These are phyloP conservation scores for Nemophila menziesii DNA, from an alignment of 257 asterid genomes.

Conservation along the genomic window DNA sequence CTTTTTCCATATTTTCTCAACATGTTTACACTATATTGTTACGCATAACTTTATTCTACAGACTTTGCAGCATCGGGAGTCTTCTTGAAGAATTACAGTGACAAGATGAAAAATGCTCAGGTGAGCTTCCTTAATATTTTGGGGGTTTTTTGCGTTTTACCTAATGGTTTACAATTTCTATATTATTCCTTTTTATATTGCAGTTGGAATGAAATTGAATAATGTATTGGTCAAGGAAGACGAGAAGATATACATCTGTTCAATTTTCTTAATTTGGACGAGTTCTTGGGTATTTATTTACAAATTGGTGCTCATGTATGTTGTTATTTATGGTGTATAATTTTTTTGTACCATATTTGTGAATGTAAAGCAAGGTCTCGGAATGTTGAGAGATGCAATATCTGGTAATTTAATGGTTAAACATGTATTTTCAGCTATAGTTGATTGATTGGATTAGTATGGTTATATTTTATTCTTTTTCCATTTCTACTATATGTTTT, in stretches of 20 bases:
- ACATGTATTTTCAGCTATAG: background rate
- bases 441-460: background rate
- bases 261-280: background rate
- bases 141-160: background rate
- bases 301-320: too few relatives aligned
- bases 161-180: too few relatives aligned
- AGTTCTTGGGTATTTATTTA: constrained; percentile 2
- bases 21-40: too few relatives aligned
- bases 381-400: constrained; percentile 21
- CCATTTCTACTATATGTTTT: too few relatives aligned
- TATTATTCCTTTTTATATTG: too few relatives aligned
- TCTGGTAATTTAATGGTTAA: constrained; percentile 1
- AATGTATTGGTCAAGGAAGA: constrained; percentile 5
- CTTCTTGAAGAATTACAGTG: constrained; percentile 79
- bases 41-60: too few relatives aligned
- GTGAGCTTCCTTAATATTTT: constrained; percentile 15
- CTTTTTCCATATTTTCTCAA: too few relatives aligned
- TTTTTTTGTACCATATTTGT: constrained; percentile 11
- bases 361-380: constrained; percentile 18
- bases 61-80: constrained; percentile 57
- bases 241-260: constrained; percentile 1
- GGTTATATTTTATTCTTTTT: too few relatives aligned
- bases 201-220: constrained; percentile 1
- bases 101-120: constrained; percentile 59
- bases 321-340: constrained; percentile 4